phyloP scores from a whole-genome alignment of 371 early-diverging fungal species.

The Choanephora cucurbitarum region DNA sequence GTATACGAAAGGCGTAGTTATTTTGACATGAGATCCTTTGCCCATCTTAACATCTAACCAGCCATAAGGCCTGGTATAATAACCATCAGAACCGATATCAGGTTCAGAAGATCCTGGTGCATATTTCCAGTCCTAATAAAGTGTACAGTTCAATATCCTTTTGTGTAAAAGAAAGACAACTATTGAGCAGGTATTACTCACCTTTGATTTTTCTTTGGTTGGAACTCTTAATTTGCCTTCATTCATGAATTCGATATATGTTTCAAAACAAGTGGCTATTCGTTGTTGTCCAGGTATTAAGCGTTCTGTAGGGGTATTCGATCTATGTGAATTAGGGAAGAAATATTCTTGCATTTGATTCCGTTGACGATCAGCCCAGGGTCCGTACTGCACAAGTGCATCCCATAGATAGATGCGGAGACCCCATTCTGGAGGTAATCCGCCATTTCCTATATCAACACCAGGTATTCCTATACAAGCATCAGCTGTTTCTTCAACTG shows the following conservation, averaged over 20 bases:
- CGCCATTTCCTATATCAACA: conserved; percentile 61
- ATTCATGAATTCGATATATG: conserved; percentile 67
- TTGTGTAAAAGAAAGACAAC: neutral
- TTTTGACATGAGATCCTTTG: conserved; percentile 54
- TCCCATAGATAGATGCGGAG: conserved; percentile 63
- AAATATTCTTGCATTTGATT: conserved; percentile 72
- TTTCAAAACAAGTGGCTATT: conserved; percentile 59
- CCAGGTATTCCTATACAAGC: conserved; percentile 28
- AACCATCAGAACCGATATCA: conserved; percentile 47
- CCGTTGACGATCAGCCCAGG: conserved; percentile 87
- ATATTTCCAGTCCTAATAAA: conserved; percentile 70
- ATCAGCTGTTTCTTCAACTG: conserved; percentile 17
- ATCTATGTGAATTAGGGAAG: conserved; percentile 73
- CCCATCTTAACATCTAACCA: conserved; percentile 77
- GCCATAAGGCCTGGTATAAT: conserved; percentile 67
- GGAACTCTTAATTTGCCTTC: conserved; percentile 69
- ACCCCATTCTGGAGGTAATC: conserved; percentile 75
- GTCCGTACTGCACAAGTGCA: conserved; percentile 76
- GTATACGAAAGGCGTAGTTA: conserved; percentile 64
- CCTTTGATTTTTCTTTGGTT: conserved; percentile 77
- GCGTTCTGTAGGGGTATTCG: conserved; percentile 45
- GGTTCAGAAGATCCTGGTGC: conserved; percentile 32
- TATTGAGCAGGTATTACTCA: conserved; percentile 12
- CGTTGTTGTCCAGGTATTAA: conserved; percentile 62
- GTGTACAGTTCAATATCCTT: neutral